A percentile compares a stretch with the other conserved stretches of the same genome.
Conservation (phyloP, 208 protist genomes). For the Dictyostelium gargantuum region DNA sequence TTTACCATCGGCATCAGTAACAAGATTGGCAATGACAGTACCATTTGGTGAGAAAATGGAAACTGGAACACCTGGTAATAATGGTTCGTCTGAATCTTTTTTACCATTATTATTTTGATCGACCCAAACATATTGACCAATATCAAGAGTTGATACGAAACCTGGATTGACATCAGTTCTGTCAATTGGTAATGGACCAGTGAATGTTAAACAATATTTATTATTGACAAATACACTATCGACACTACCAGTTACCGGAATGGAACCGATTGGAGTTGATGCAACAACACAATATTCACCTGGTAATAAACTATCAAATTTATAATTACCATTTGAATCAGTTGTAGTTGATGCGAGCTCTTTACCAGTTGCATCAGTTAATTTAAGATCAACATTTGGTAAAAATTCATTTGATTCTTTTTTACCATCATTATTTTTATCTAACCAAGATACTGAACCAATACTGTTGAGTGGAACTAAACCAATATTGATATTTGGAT, state of each 20-base stretch:
- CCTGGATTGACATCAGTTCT: neutral
- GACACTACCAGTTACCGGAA: neutral
- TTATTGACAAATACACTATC: neutral
- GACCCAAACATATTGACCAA: constrained; percentile 5
- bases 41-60: neutral
- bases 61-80: neutral
- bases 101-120: neutral
- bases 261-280: neutral
- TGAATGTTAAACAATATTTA: neutral
- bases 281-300: neutral
- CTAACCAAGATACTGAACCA: neutral
- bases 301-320: neutral
- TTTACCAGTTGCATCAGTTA: neutral
- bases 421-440: neutral
- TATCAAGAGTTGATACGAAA: neutral
- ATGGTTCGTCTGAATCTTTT: neutral
- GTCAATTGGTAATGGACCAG: neutral
- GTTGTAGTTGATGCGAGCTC: neutral
- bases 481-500: neutral
- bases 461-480: neutral
- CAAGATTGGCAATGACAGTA: neutral
- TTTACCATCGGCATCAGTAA: neutral
- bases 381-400: neutral
- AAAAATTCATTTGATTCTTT: neutral
- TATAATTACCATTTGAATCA: neutral